These are phyloP conservation scores for Trichophyton equinum DNA, from an alignment of 2,329 filamentous ascomycete species.

Conservation along the genomic window DNA sequence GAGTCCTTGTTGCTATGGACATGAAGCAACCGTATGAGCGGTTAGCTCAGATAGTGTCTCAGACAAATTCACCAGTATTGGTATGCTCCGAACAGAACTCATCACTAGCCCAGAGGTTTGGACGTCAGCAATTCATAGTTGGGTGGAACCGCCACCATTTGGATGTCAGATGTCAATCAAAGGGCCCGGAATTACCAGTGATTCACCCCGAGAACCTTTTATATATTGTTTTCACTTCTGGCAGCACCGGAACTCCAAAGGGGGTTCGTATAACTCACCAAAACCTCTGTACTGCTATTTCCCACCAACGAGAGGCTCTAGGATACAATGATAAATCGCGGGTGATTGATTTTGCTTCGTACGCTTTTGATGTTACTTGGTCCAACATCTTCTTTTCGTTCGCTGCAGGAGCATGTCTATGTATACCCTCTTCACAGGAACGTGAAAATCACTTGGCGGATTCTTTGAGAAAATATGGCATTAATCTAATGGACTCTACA, in stretches of 20 bases:
- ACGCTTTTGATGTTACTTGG: conserved; percentile 79
- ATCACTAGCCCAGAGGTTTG: not conserved
- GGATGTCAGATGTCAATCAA: not conserved
- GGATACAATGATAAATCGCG: conserved; percentile 39
- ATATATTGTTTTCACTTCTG: conserved; percentile 50
- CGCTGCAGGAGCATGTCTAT: conserved; percentile 29
- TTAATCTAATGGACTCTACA: conserved; percentile 43
- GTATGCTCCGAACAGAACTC: not conserved
- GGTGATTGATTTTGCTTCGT: conserved; percentile 70
- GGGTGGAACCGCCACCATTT: not conserved
- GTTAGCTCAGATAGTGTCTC: conserved; percentile 18
- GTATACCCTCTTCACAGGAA: conserved; percentile 32
- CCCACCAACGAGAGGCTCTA: conserved; percentile 41
- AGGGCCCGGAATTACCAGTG: not conserved
- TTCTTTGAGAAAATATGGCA: not conserved
- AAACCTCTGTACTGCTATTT: conserved; percentile 47
- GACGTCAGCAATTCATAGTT: not conserved
- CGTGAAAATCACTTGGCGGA: conserved; percentile 25
- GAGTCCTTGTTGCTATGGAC: conserved; percentile 20
- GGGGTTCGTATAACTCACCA: conserved; percentile 63
- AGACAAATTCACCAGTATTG: conserved; percentile 10
- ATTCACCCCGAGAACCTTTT: conserved; percentile 20
- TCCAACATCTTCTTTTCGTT: conserved; percentile 59
- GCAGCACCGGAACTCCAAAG: conserved; percentile 54
- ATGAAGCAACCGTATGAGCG: conserved; percentile 21